phyloP scores from a whole-genome alignment of 768 basidiomycete species.

The Suillus alpinus region DNA sequence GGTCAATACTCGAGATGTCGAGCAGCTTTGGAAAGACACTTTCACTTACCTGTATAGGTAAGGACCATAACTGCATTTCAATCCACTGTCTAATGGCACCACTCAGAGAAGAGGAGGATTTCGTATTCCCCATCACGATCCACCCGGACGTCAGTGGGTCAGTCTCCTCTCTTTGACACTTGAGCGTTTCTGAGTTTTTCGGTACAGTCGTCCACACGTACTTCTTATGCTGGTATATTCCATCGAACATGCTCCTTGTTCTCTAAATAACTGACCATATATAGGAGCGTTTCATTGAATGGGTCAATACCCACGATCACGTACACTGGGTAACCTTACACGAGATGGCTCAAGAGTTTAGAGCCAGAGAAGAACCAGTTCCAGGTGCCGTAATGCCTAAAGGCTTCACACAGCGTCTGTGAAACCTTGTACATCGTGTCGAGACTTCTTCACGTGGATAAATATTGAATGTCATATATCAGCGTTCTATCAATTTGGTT shows the following conservation, averaged over 20 bases:
- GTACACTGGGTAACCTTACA: constrained; percentile 72
- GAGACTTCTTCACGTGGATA: not conserved
- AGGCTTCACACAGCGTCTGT: constrained; percentile 27
- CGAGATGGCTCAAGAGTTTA: constrained; percentile 64
- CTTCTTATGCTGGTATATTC: constrained; percentile 65
- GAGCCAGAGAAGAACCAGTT: constrained; percentile 46
- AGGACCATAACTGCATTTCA: not conserved
- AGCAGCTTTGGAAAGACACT: constrained; percentile 74
- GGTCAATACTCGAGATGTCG: constrained; percentile 65
- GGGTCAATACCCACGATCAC: constrained; percentile 67
- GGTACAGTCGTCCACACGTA: constrained; percentile 59
- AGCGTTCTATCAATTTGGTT: not conserved
- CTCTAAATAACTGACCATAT: not conserved
- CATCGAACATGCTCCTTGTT: too few species aligned
- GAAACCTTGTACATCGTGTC: not conserved
- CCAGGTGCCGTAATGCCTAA: constrained; percentile 55
- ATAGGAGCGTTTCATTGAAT: constrained; percentile 71
- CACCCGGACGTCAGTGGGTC: constrained; percentile 76
- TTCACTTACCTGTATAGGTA: constrained; percentile 68
- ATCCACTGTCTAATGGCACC: not conserved
- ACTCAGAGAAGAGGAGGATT: constrained; percentile 56
- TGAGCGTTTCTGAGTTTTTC: constrained; percentile 7
- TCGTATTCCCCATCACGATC: constrained; percentile 75
- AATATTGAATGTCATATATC: not conserved
- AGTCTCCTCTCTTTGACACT: constrained; percentile 16